phyloP scores from a whole-genome alignment of 1,139 yeast species.

The Candida sojae region DNA sequence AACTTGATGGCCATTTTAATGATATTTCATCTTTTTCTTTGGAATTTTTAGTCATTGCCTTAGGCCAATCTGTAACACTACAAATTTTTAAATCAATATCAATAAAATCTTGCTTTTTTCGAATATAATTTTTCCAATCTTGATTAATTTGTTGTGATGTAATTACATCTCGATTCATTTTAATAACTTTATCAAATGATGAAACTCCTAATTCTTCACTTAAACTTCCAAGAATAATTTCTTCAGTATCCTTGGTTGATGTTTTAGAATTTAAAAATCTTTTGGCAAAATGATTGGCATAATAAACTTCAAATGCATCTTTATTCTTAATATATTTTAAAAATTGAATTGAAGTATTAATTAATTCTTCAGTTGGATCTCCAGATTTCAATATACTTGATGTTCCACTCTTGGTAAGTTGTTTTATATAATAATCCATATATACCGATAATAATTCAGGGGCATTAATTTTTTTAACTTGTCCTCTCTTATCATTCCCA shows the following conservation, averaged over 20 bases:
- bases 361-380: constrained; percentile 54
- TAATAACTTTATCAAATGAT: constrained; percentile 78
- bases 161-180: constrained; percentile 85
- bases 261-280: constrained; percentile 62
- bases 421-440: constrained; percentile 73
- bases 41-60: constrained; percentile 57
- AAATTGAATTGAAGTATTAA: constrained; percentile 59
- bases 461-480: constrained; percentile 37
- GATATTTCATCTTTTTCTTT: constrained; percentile 43
- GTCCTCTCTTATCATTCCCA: constrained; percentile 17
- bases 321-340: constrained; percentile 77
- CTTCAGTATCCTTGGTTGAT: constrained; percentile 61
- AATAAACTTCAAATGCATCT: constrained; percentile 83
- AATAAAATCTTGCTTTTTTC: constrained; percentile 18
- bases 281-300: constrained; percentile 88
- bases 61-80: constrained; percentile 54
- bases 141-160: constrained; percentile 61
- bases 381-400: constrained; percentile 38
- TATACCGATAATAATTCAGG: constrained; percentile 76
- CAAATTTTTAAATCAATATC: constrained; percentile 57
- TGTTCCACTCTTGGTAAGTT: constrained; percentile 44
- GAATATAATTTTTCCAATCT: constrained; percentile 45
- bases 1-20: constrained; percentile 49
- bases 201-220: constrained; percentile 81
- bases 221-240: constrained; percentile 65